A percentile compares a stretch with the other conserved stretches of the same genome.
Evolutionary conservation across 352 stramenopile genomes (phyloP).

Genomic region (Globisporangium takayamanum): DNA sequence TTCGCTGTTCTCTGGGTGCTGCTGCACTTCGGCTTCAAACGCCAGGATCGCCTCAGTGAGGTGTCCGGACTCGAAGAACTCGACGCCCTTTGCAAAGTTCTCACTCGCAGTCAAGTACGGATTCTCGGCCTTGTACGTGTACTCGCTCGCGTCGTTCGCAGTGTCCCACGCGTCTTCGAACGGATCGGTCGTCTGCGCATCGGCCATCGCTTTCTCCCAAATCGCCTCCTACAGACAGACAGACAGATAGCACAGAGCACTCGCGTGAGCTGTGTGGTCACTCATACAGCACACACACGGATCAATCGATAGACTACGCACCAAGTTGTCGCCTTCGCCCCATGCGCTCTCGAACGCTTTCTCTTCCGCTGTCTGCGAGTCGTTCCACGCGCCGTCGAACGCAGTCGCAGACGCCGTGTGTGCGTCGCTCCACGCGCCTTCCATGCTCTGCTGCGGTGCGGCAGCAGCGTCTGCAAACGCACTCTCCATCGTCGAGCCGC

Average conservation of each 20-base stretch:
- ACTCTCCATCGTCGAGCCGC: constrained; percentile 35
- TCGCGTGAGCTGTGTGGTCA: background rate
- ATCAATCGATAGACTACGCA: constrained; percentile 10
- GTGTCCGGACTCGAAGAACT: constrained; percentile 88
- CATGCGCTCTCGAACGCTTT: constrained; percentile 57
- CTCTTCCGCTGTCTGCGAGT: constrained; percentile 37
- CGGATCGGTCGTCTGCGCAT: constrained; percentile 57
- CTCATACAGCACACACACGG: background rate
- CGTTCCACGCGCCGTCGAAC: constrained; percentile 43
- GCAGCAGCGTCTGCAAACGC: constrained; percentile 35
- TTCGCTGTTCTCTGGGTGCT: constrained; percentile 91
- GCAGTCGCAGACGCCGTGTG: constrained; percentile 18
- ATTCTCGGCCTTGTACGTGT: constrained; percentile 75
- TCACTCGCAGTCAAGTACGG: constrained; percentile 55
- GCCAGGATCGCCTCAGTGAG: constrained; percentile 90
- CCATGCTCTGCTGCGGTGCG: constrained; percentile 22
- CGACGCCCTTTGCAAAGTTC: constrained; percentile 66
- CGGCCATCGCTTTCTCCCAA: constrained; percentile 74
- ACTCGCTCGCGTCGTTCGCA: constrained; percentile 38
- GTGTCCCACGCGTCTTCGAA: constrained; percentile 78
- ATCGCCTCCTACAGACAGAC: constrained; percentile 39
- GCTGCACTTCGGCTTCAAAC: constrained; percentile 94
- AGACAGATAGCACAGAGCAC: background rate
- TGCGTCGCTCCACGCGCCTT: constrained; percentile 37
- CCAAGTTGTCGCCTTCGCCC: constrained; percentile 51